These are phyloP conservation scores for Serendipita sp. DNA, from an alignment of 768 basidiomycete genomes.

Conservation along the genomic window DNA sequence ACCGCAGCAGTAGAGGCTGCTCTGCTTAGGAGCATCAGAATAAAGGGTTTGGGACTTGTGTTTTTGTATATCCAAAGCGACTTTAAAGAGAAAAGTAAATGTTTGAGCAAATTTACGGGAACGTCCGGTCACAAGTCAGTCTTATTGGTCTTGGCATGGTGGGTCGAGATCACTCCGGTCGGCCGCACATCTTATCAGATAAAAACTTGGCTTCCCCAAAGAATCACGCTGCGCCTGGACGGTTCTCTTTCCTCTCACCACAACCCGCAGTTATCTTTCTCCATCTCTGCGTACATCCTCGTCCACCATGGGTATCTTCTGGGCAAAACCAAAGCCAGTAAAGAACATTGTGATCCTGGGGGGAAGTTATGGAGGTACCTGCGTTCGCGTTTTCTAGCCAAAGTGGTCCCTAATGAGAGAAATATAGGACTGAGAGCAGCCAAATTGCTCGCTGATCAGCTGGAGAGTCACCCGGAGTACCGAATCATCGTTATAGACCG, in stretches of 20 bases:
- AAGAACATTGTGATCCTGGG: not conserved
- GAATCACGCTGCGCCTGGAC: no score
- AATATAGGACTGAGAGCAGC: not conserved
- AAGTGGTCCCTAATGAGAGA: not conserved
- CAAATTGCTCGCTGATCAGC: not conserved
- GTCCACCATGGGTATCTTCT: not conserved
- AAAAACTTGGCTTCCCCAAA: not conserved
- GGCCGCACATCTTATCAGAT: not conserved
- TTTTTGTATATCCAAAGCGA: no score
- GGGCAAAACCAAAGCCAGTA: not conserved
- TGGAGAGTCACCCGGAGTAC: not conserved
- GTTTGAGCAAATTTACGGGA: no score
- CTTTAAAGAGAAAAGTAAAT: no score
- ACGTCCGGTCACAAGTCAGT: no score
- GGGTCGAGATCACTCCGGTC: not conserved
- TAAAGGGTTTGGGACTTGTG: not conserved
- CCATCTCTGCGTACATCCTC: no score
- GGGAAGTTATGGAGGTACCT: not conserved
- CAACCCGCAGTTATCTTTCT: not conserved
- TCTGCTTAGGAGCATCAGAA: not conserved
- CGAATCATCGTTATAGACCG: conserved; percentile 1
- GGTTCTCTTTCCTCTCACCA: not conserved
- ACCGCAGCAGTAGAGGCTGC: no score
- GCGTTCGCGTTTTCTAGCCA: not conserved
- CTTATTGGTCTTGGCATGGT: not conserved